Percentiles rank a stretch among this genome's conserved stretches.
Conservation (phyloP, 2,329 filamentous ascomycete genomes). For the Immersiporthe knoxdaviesiana region DNA sequence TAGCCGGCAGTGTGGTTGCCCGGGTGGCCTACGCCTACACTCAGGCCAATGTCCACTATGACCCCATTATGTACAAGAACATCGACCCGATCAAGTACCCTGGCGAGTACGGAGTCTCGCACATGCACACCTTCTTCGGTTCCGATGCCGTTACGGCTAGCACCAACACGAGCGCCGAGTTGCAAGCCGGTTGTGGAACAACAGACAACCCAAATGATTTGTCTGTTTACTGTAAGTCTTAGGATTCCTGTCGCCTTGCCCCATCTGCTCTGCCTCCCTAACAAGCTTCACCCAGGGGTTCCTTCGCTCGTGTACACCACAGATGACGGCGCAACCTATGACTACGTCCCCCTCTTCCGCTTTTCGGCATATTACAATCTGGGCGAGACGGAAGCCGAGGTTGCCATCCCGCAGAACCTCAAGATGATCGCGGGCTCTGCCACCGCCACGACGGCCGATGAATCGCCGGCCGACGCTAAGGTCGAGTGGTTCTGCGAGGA, state of each 20-base stretch:
- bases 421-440: constrained; percentile 44
- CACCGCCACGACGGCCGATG: constrained; percentile 46
- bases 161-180: constrained; percentile 39
- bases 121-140: constrained; percentile 43
- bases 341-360: constrained; percentile 30
- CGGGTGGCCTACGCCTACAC: constrained; percentile 33
- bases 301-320: constrained; percentile 31
- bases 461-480: constrained; percentile 31
- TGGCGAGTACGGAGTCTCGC: constrained; percentile 38
- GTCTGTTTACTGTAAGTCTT: constrained; percentile 35
- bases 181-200: constrained; percentile 36
- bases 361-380: constrained; percentile 34
- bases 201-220: constrained; percentile 38
- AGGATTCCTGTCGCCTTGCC: not conserved
- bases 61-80: constrained; percentile 41
- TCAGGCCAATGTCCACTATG: constrained; percentile 29
- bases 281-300: constrained; percentile 17
- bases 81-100: constrained; percentile 41
- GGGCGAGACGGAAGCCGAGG: constrained; percentile 31
- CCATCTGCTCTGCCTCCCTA: not conserved
- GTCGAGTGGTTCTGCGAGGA: constrained; percentile 34
- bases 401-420: constrained; percentile 33
- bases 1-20: not conserved
- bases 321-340: constrained; percentile 26
- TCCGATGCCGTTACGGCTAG: constrained; percentile 40